These are phyloP conservation scores for Cercospora sojina DNA, from an alignment of 2,329 filamentous ascomycete species.

Conservation along the genomic window DNA sequence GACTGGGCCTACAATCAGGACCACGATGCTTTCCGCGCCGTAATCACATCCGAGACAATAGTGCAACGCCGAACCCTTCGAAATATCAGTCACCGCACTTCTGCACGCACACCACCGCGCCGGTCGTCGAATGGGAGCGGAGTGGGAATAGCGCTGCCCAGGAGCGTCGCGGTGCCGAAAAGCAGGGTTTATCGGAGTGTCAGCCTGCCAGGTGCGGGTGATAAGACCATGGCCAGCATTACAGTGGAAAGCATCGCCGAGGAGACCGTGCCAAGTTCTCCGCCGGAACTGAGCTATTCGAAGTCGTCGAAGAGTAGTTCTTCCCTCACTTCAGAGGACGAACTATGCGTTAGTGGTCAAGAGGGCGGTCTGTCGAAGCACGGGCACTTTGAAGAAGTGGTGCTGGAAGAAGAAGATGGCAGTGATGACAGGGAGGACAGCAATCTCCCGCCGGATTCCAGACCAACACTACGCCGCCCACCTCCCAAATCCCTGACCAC, in stretches of 20 bases:
- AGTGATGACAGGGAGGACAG: slow-evolving; percentile 50
- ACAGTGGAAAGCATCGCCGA: slow-evolving; percentile 25
- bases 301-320: slow-evolving; percentile 77
- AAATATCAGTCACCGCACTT: background rate
- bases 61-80: background rate
- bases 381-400: slow-evolving; percentile 90
- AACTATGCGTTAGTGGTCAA: slow-evolving; percentile 32
- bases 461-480: slow-evolving; percentile 33
- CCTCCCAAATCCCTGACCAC: slow-evolving; percentile 23
- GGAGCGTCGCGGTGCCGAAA: slow-evolving; percentile 19
- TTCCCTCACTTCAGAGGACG: slow-evolving; percentile 74
- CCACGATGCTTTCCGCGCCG: slow-evolving; percentile 28
- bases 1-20: slow-evolving; percentile 8
- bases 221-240: slow-evolving; percentile 21
- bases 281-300: slow-evolving; percentile 58
- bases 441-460: slow-evolving; percentile 39
- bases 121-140: slow-evolving; percentile 11
- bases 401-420: slow-evolving; percentile 61
- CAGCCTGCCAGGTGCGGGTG: slow-evolving; percentile 15
- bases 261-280: slow-evolving; percentile 28
- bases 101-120: background rate
- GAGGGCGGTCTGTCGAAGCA: slow-evolving; percentile 59
- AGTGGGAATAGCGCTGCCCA: slow-evolving; percentile 19
- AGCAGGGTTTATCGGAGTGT: slow-evolving; percentile 21
- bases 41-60: slow-evolving; percentile 15